Base-by-base conservation (phyloP, 257 asterid genomes). In the Gentiana macrophylla region DNA sequence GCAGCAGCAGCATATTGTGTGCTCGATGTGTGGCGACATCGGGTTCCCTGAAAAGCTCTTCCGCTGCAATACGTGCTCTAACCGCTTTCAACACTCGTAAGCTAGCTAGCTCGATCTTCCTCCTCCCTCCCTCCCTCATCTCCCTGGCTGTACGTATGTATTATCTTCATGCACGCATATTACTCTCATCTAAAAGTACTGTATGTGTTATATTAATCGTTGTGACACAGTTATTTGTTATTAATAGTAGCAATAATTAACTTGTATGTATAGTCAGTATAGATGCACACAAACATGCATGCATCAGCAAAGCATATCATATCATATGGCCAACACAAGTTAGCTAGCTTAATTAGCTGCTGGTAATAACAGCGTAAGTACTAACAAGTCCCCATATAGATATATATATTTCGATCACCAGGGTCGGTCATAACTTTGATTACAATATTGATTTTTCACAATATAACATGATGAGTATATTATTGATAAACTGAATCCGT, bases 21-120 rank as follows among this genome's bases (percentile, higher is more conserved):
- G 98, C 55, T 82, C 86, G 68, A 82, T 86, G 98, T 90, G 98
- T 36, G 98, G 98, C 41, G 98, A 90, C 44, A 94, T 90, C 1
- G 98, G 98, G 2, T 90, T 90, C 67, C 84, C 94, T 1, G 98
- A 90, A 62, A 90, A 90, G 55, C 83, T 90, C 75, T 90, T 90
- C 87, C 94, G 86, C 74, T 90, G 98, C 83, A 78, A 72, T 74
- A 82, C 82, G 81, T 90, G 98, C 74, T 76, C 68, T 68, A 62
- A 67, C 72, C 98, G 98, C 80, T 86, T 67, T 73, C 98, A 90
- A 55, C 98, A 90, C 96, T 79, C 89, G 98, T 90, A 83, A 0
- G 86, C 59, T 37, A 35, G 47, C 3, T 6, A 35, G 33, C 50
- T 33, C 51, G 11, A 1, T 33, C 61, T 2, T 41, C 37, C 55